Evolutionary conservation across 1,284 basidiomycete species (phyloP), one percentile per base, ranked within the genome.

Genomic region (Irpex sp.): DNA sequence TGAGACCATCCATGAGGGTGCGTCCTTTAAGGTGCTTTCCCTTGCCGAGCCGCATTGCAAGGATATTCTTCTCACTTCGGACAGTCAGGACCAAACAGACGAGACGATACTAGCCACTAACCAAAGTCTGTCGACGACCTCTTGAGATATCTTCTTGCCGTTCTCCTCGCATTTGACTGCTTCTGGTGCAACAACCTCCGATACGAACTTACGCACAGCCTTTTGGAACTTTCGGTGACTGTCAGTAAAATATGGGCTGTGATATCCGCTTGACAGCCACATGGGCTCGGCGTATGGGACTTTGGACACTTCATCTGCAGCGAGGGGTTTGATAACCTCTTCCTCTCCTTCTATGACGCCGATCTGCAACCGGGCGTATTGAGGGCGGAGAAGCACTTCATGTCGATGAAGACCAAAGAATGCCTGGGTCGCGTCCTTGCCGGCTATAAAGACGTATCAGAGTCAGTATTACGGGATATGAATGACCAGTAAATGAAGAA

Each of bases 381-480:
- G 90, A 0, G 93, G 90, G 63, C 89, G 88, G 37, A 86, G 79
- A 11, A 98, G 84, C 21, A 97, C 88, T 71, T 97, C 94, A 56
- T 91, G 87, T 26, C 94, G 83, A 74, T 98, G 95, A 59, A 98
- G 83, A n/a, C 92, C 89, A 68, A 92, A 98, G 83, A 98, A 98
- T 0, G 84, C 84, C 37, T 94, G 81, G 1, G 95, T 97, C 0
- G 94, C 93, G 69, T 98, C 95, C 72, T 93, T 83, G 5, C 88
- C 88, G 37, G 87, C 87, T 83, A 63, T 35, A 11, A 4, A 1
- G 8, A 19, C 1, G 50, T 47, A 55, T 35, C 50, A 53, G 33
- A 19, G 47, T 26, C 4, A 31, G 9, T 15, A 9, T 26, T 33
- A 35, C 9, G 17, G 49, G 35, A 47, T 2, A 57, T 7, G 19